Conservation (phyloP, 108 stramenopile species). For the Pseudonitzschia delicatissima region DNA sequence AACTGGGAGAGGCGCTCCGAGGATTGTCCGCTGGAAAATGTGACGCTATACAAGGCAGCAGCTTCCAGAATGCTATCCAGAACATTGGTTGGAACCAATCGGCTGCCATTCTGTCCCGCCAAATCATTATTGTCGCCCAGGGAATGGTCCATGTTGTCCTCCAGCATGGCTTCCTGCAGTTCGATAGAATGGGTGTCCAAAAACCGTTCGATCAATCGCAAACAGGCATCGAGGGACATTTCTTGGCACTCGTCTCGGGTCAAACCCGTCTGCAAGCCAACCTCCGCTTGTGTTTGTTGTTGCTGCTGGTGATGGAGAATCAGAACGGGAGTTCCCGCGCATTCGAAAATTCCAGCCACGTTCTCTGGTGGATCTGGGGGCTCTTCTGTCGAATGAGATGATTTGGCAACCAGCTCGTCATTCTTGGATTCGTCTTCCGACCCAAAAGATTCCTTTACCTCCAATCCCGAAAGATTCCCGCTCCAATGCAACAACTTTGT, state of each 20-base stretch:
- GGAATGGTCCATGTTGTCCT: conserved; percentile 5
- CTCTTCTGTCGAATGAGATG: conserved; percentile 1
- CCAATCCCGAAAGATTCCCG: conserved; percentile 29
- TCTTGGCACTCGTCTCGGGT: conserved; percentile 46
- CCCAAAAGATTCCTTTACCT: conserved; percentile 4
- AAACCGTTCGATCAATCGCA: conserved; percentile 54
- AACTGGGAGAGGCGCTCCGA: conserved; percentile 42
- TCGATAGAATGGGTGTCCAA: conserved; percentile 58
- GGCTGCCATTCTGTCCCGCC: background rate
- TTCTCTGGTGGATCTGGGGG: conserved; percentile 48
- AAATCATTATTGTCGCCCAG: background rate
- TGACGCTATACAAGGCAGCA: conserved; percentile 62
- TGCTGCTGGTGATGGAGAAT: conserved; percentile 26
- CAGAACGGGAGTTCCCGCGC: conserved; percentile 74
- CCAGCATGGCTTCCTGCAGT: conserved; percentile 38
- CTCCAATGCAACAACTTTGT: conserved; percentile 67
- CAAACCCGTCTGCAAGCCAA: conserved; percentile 27
- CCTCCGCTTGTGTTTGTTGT: background rate
- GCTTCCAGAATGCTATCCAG: conserved; percentile 77
- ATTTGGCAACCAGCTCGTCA: background rate
- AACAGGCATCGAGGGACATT: conserved; percentile 56
- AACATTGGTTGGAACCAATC: conserved; percentile 53
- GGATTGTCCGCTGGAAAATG: conserved; percentile 28
- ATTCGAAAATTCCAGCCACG: conserved; percentile 78
- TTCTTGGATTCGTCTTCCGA: background rate